A percentile compares a stretch with the other conserved stretches of the same genome.
Evolutionary conservation across 2,329 filamentous ascomycete genomes (phyloP).

Genomic region (Ascochyta viciae-villosae): DNA sequence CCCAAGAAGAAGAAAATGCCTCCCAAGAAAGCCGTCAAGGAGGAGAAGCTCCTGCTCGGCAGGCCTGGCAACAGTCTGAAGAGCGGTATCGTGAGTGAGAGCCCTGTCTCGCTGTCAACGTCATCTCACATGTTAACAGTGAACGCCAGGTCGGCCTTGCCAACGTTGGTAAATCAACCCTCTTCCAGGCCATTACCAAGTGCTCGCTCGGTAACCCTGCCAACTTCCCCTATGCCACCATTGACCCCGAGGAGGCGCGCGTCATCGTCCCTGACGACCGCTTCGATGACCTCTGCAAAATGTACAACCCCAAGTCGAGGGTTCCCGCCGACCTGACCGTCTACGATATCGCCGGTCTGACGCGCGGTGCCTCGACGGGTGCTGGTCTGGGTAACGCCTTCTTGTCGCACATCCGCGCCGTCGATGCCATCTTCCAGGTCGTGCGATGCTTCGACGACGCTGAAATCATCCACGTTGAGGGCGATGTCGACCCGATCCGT

Average conservation of each 20-base stretch:
- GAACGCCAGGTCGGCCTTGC: constrained; percentile 85
- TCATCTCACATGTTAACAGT: constrained; percentile 52
- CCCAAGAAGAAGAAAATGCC: constrained; percentile 78
- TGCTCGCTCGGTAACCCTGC: constrained; percentile 96
- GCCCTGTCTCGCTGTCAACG: constrained; percentile 44
- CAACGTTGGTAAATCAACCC: constrained; percentile 98
- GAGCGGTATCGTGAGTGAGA: constrained; percentile 93
- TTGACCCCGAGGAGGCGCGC: constrained; percentile 96
- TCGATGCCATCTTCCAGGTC: constrained; percentile 97
- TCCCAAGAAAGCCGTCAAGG: constrained; percentile 89
- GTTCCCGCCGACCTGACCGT: constrained; percentile 98
- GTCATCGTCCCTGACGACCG: constrained; percentile 96
- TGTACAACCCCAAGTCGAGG: constrained; percentile 96
- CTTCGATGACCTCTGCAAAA: constrained; percentile 93
- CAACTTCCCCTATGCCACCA: constrained; percentile 99
- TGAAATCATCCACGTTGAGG: constrained; percentile 99
- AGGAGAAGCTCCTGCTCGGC: constrained; percentile 96
- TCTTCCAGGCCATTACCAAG: constrained; percentile 99
- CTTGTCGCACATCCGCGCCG: constrained; percentile 96
- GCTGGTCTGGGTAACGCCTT: constrained; percentile 97
- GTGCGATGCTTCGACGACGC: constrained; percentile 98
- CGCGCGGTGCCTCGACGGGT: constrained; percentile 93
- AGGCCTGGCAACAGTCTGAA: constrained; percentile 97
- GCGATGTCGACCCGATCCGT: constrained; percentile 92
- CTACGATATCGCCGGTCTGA: constrained; percentile 98